Conservation (phyloP, 805 yeast genomes). For the Vanderwaltozyma tropicalis region DNA sequence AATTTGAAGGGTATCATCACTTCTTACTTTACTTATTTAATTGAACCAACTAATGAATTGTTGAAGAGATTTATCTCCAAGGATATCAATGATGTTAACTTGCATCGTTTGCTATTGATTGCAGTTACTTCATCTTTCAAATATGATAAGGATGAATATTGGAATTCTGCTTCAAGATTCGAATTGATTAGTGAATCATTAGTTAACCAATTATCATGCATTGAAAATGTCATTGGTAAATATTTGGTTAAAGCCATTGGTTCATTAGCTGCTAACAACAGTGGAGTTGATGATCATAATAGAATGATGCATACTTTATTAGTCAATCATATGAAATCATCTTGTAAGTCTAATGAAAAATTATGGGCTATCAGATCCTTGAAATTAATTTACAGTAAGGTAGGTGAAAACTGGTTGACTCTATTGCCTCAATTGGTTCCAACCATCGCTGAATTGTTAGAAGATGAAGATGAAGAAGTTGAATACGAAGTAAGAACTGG, state of each 20-base stretch:
- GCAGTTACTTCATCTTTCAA: slow-evolving; percentile 75
- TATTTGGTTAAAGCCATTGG: slow-evolving; percentile 72
- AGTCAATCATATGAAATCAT: slow-evolving; percentile 57
- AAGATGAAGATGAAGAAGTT: slow-evolving; percentile 90
- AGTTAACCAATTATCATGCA: slow-evolving; percentile 51
- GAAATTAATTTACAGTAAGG: slow-evolving; percentile 74
- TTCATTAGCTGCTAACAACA: slow-evolving; percentile 58
- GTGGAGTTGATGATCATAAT: slow-evolving; percentile 63
- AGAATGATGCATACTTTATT: slow-evolving; percentile 58
- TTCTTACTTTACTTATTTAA: slow-evolving; percentile 71
- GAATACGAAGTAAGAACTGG: slow-evolving; percentile 87
- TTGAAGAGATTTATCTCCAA: slow-evolving; percentile 40
- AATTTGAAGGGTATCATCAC: slow-evolving; percentile 80
- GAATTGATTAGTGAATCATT: slow-evolving; percentile 56
- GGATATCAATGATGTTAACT: slow-evolving; percentile 37
- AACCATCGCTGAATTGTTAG: slow-evolving; percentile 85
- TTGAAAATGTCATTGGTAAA: slow-evolving; percentile 70
- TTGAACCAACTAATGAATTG: slow-evolving; percentile 58
- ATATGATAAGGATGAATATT: slow-evolving; percentile 86
- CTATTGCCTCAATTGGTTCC: slow-evolving; percentile 93
- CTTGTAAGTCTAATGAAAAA: slow-evolving; percentile 47
- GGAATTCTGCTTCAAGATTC: slow-evolving; percentile 84
- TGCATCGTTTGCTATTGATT: slow-evolving; percentile 64
- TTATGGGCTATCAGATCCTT: slow-evolving; percentile 73
- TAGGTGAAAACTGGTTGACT: slow-evolving; percentile 90